Percentiles rank a stretch among this genome's conserved stretches.
Conservation (phyloP, 768 basidiomycete genomes). For the Pisolithus microcarpus region DNA sequence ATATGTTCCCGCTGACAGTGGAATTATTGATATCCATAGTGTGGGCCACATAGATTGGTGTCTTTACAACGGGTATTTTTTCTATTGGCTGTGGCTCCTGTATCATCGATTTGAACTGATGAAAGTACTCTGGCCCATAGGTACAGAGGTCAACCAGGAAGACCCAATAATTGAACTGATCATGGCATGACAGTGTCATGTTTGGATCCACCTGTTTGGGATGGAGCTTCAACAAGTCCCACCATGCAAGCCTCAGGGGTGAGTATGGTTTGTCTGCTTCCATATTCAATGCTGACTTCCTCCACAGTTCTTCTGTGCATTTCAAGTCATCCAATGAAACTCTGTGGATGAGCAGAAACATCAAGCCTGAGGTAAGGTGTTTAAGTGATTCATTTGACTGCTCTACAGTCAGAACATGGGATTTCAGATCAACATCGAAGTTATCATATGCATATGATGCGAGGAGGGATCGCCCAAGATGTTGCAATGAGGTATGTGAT, state of each 20-base stretch:
- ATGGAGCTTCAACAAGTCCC: not conserved
- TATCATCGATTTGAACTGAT: too few relatives aligned
- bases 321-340: conserved; percentile 17
- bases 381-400: conserved; percentile 6
- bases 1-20: too few relatives aligned
- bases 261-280: not conserved
- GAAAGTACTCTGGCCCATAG: too few relatives aligned
- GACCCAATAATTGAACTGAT: too few relatives aligned
- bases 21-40: too few relatives aligned
- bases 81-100: too few relatives aligned
- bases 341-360: not conserved
- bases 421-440: conserved; percentile 33
- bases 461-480: conserved; percentile 18
- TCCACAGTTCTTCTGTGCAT: conserved; percentile 30
- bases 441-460: conserved; percentile 36
- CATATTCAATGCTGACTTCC: conserved; percentile 18
- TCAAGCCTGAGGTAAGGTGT: not conserved
- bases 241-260: not conserved
- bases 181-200: too few relatives aligned
- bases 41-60: too few relatives aligned
- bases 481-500: conserved; percentile 8
- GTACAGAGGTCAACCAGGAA: too few relatives aligned
- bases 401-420: conserved; percentile 26
- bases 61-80: too few relatives aligned
- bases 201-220: not conserved